Percentiles rank a stretch among this genome's conserved stretches.
phyloP scores from a whole-genome alignment of 768 basidiomycete species.

The Hericium coralloides region DNA sequence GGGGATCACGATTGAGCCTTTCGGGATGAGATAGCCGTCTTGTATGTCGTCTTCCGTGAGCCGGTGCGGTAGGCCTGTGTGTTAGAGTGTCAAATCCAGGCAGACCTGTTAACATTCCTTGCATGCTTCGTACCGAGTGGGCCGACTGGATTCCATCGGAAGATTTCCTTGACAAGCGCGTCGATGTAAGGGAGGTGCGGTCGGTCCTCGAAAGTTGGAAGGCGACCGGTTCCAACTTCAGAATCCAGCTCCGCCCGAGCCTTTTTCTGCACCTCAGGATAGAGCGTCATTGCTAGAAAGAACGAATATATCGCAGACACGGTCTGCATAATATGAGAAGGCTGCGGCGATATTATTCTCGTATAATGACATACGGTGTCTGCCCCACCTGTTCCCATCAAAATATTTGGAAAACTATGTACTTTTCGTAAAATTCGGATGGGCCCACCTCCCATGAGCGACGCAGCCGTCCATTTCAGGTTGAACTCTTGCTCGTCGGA shows the following conservation, averaged over 20 bases:
- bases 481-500: conserved; percentile 5
- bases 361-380: background rate
- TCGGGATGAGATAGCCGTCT: conserved; percentile 11
- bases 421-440: background rate
- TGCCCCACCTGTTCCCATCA: background rate
- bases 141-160: conserved; percentile 4
- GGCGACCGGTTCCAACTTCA: conserved; percentile 15
- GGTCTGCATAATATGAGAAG: background rate
- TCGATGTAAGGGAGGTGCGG: conserved; percentile 20
- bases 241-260: conserved; percentile 20
- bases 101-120: background rate
- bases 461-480: conserved; percentile 16
- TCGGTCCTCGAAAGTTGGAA: conserved; percentile 20
- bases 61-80: background rate
- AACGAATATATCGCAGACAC: conserved; percentile 4
- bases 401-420: background rate
- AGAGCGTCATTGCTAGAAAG: conserved; percentile 8
- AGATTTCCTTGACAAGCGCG: conserved; percentile 18
- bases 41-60: conserved; percentile 4
- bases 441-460: background rate
- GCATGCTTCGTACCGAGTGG: background rate
- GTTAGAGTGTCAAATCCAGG: no score
- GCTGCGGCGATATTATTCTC: background rate
- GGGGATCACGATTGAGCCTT: conserved; percentile 6
- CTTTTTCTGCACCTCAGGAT: conserved; percentile 11